These are phyloP conservation scores for Puccinia horiana DNA, from an alignment of 1,284 basidiomycete genomes.

Conservation along the genomic window DNA sequence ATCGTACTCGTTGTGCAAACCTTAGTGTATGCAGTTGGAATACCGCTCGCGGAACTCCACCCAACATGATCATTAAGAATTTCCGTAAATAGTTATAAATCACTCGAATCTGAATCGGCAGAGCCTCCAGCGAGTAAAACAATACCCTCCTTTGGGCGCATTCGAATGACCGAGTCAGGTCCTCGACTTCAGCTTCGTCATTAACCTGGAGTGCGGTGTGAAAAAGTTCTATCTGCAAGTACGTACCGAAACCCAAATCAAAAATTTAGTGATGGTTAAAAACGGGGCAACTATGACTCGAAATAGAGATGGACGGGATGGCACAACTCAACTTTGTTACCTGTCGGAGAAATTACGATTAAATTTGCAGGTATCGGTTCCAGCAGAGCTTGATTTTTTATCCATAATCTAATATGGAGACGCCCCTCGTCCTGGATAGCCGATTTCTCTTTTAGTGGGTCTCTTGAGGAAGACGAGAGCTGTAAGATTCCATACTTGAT, in stretches of 20 bases:
- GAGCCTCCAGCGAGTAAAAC: not conserved
- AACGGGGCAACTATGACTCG: too few species aligned
- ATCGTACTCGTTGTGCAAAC: not conserved
- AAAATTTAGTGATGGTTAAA: not conserved
- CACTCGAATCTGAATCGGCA: not conserved
- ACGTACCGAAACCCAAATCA: not conserved
- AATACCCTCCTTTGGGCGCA: not conserved
- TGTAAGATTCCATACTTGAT: constrained; percentile 33
- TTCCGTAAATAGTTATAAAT: constrained; percentile 7
- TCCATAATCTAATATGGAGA: constrained; percentile 20
- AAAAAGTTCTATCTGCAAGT: not conserved
- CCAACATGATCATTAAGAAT: constrained; percentile 17
- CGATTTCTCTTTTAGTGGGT: not conserved
- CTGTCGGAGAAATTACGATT: not conserved
- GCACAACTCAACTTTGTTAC: not conserved
- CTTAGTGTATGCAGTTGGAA: not conserved
- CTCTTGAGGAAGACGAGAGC: not conserved
- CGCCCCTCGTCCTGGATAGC: not conserved
- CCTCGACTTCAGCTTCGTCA: not conserved
- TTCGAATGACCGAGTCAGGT: not conserved
- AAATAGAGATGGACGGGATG: not conserved
- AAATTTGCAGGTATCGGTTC: not conserved
- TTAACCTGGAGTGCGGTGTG: not conserved
- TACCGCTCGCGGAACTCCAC: not conserved
- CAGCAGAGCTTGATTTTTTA: not conserved